These are phyloP conservation scores for Ustilago hordei DNA, from an alignment of 1,284 basidiomycete genomes.

Conservation along the genomic window DNA sequence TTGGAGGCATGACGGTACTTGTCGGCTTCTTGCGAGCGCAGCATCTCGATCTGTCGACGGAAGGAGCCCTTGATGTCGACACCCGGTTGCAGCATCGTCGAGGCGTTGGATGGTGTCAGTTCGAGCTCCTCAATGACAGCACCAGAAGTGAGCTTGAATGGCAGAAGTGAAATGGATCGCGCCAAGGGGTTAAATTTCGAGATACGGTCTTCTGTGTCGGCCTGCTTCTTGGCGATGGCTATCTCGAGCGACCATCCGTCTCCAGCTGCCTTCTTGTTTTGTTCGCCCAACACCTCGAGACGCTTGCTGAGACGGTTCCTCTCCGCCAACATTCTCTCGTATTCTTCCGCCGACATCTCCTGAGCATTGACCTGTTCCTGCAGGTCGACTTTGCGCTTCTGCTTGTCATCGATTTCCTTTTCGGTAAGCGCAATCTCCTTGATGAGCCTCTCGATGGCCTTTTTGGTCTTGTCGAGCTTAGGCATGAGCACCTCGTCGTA, in stretches of 20 bases:
- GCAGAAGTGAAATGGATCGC: slow-evolving; percentile 55
- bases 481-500: slow-evolving; percentile 63
- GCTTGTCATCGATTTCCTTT: slow-evolving; percentile 57
- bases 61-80: slow-evolving; percentile 55
- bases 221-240: slow-evolving; percentile 59
- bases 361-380: slow-evolving; percentile 62
- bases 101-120: slow-evolving; percentile 43
- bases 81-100: slow-evolving; percentile 59
- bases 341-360: slow-evolving; percentile 65
- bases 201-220: slow-evolving; percentile 60
- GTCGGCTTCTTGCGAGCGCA: slow-evolving; percentile 48
- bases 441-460: slow-evolving; percentile 55
- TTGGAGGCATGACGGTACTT: slow-evolving; percentile 51
- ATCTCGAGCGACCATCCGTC: slow-evolving; percentile 61
- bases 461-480: slow-evolving; percentile 63
- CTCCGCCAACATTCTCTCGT: slow-evolving; percentile 59
- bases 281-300: slow-evolving; percentile 47
- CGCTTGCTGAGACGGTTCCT: slow-evolving; percentile 59
- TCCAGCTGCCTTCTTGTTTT: slow-evolving; percentile 55
- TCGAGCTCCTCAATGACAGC: slow-evolving; percentile 55
- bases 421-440: slow-evolving; percentile 47
- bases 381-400: slow-evolving; percentile 48
- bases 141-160: slow-evolving; percentile 45
- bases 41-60: slow-evolving; percentile 46
- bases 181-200: slow-evolving; percentile 56